Evolutionary conservation across 805 yeast species (phyloP).

Genomic region (Cyberlindnera samutprakarnensis): DNA sequence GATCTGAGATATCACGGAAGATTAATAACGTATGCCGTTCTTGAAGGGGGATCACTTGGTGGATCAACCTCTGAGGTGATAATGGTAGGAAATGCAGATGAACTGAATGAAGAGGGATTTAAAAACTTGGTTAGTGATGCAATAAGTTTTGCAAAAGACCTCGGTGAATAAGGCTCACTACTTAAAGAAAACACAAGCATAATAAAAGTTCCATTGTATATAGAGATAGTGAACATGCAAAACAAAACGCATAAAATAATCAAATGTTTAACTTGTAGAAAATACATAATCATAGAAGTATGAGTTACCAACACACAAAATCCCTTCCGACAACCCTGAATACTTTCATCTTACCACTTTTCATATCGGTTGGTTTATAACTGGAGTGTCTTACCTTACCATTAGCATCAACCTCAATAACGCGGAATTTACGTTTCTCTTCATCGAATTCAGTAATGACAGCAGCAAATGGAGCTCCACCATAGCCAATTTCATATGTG

Average conservation of each 20-base stretch:
- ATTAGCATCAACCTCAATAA: slow-evolving; percentile 44
- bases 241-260: too few relatives aligned
- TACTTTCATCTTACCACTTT: slow-evolving; percentile 70
- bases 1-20: slow-evolving; percentile 31
- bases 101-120: slow-evolving; percentile 12
- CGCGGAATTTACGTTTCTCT: slow-evolving; percentile 62
- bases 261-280: too few relatives aligned
- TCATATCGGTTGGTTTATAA: slow-evolving; percentile 65
- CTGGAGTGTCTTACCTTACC: slow-evolving; percentile 53
- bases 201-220: neutral
- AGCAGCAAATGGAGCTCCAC: slow-evolving; percentile 45
- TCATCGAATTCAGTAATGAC: slow-evolving; percentile 70
- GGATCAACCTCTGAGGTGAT: slow-evolving; percentile 45
- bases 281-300: neutral
- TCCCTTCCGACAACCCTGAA: slow-evolving; percentile 73
- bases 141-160: slow-evolving; percentile 11
- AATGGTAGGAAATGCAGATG: slow-evolving; percentile 31
- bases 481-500: slow-evolving; percentile 48
- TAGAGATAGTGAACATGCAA: neutral
- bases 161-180: neutral
- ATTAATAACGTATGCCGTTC: slow-evolving; percentile 33
- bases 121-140: slow-evolving; percentile 14
- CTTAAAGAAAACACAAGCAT: neutral
- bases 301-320: slow-evolving; percentile 58
- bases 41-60: slow-evolving; percentile 55